Conservation (phyloP, 1,284 basidiomycete species). For the Tranzscheliella williamsii region DNA sequence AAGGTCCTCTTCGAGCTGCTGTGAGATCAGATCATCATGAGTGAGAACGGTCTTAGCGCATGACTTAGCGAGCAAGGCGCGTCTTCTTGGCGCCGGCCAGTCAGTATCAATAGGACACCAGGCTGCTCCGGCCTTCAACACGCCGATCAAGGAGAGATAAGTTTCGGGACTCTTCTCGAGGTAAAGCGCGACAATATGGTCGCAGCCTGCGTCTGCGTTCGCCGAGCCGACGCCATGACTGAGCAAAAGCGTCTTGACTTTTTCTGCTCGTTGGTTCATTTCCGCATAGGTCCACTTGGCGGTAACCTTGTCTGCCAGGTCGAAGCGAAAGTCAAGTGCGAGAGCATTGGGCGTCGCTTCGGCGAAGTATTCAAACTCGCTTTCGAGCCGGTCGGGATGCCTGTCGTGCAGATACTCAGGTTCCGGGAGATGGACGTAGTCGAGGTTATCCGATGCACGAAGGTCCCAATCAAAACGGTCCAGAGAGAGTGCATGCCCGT, state of each 20-base stretch:
- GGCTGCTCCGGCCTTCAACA: slow-evolving; percentile 58
- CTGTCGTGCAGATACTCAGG: slow-evolving; percentile 15
- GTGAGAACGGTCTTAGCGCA: slow-evolving; percentile 49
- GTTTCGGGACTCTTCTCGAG: slow-evolving; percentile 53
- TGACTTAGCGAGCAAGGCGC: slow-evolving; percentile 58
- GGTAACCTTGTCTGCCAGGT: slow-evolving; percentile 15
- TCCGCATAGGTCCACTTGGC: slow-evolving; percentile 47
- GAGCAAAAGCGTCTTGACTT: slow-evolving; percentile 39
- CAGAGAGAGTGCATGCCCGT: slow-evolving; percentile 26
- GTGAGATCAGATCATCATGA: slow-evolving; percentile 22
- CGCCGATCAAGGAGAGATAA: slow-evolving; percentile 52
- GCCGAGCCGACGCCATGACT: slow-evolving; percentile 38
- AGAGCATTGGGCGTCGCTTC: slow-evolving; percentile 20
- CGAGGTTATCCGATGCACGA: slow-evolving; percentile 36
- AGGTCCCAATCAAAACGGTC: slow-evolving; percentile 31
- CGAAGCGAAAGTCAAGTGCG: slow-evolving; percentile 51
- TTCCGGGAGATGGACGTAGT: slow-evolving; percentile 23
- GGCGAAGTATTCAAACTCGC: slow-evolving; percentile 49
- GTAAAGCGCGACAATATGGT: slow-evolving; percentile 53
- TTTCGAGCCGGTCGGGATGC: slow-evolving; percentile 32
- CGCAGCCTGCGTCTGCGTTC: slow-evolving; percentile 8
- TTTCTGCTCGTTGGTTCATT: slow-evolving; percentile 44
- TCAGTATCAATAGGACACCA: slow-evolving; percentile 62
- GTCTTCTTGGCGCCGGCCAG: slow-evolving; percentile 56
- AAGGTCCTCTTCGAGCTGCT: slow-evolving; percentile 27